Percentiles rank a stretch among this genome's conserved stretches.
Conservation (phyloP, 371 early-diverging fungal species). For the Coemansia sp. region DNA sequence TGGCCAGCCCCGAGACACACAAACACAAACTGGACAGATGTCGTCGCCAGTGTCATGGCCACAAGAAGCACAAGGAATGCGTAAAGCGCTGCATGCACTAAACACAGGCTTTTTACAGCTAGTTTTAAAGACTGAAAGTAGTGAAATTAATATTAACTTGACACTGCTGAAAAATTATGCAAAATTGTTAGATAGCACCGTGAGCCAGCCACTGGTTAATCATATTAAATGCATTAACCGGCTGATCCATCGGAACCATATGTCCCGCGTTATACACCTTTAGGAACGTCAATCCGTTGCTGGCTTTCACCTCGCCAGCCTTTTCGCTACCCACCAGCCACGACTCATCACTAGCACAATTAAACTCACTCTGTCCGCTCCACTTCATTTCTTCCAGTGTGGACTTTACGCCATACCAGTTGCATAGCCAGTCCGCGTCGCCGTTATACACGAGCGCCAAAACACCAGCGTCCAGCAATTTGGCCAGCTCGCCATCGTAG, state of each 20-base stretch:
- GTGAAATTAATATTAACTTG: too few relatives aligned
- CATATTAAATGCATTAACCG: conserved; percentile 54
- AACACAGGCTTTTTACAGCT: too few relatives aligned
- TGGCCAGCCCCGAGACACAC: too few relatives aligned
- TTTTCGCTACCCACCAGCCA: conserved; percentile 54
- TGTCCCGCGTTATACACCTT: conserved; percentile 81
- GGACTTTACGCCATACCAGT: conserved; percentile 88
- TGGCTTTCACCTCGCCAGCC: conserved; percentile 69
- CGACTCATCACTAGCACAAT: conserved; percentile 8
- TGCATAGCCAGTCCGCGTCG: conserved; percentile 74
- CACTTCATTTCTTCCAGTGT: conserved; percentile 76
- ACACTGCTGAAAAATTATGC: background rate
- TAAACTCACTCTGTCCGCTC: conserved; percentile 66
- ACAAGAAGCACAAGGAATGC: too few relatives aligned
- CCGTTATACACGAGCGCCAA: conserved; percentile 81
- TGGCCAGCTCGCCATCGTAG: conserved; percentile 64
- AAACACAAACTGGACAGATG: too few relatives aligned
- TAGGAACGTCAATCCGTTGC: conserved; percentile 70
- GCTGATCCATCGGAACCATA: conserved; percentile 68
- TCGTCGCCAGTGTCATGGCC: too few relatives aligned
- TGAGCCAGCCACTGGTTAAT: conserved; percentile 54
- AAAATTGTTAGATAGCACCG: background rate
- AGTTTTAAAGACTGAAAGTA: too few relatives aligned
- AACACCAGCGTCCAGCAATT: conserved; percentile 68
- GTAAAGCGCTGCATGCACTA: too few relatives aligned